Evolutionary conservation across 495 filamentous ascomycete species (phyloP).

Genomic region (Achaetomiella virescens): DNA sequence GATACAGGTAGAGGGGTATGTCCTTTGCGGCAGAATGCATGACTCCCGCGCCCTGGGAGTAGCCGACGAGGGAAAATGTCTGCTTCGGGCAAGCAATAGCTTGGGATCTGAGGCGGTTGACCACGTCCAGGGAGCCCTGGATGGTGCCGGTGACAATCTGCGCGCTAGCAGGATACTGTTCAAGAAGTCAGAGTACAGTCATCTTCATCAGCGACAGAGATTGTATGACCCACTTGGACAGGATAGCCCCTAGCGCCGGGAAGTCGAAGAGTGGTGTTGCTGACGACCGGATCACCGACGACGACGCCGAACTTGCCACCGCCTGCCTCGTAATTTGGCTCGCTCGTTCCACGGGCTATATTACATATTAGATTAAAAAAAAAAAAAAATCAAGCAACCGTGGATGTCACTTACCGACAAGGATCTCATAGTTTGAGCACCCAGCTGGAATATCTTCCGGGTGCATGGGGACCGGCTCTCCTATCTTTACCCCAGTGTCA

Average conservation of each 20-base stretch:
- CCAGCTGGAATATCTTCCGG: constrained; percentile 2
- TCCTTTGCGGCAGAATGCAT: constrained; percentile 7
- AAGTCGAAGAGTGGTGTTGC: constrained; percentile 1
- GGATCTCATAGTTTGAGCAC: constrained; percentile 4
- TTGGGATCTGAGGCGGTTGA: neutral
- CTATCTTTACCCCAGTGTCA: neutral
- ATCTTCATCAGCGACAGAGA: neutral
- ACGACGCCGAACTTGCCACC: constrained; percentile 7
- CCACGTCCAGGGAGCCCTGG: neutral
- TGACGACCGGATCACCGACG: constrained; percentile 7
- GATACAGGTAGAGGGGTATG: neutral
- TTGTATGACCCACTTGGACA: neutral
- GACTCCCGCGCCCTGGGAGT: constrained; percentile 7
- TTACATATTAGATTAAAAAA: neutral
- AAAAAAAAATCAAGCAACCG: neutral
- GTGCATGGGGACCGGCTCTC: neutral
- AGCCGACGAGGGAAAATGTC: constrained; percentile 1
- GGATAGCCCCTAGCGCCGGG: constrained; percentile 7
- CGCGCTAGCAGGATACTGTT: constrained; percentile 3
- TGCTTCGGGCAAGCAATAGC: neutral
- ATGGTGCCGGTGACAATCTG: neutral
- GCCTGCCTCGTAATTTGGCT: constrained; percentile 2
- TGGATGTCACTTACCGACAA: neutral
- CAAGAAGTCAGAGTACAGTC: neutral
- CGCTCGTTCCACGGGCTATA: constrained; percentile 3